Conservation (phyloP, 169 alveolate species). For the Cystoisospora suis region DNA sequence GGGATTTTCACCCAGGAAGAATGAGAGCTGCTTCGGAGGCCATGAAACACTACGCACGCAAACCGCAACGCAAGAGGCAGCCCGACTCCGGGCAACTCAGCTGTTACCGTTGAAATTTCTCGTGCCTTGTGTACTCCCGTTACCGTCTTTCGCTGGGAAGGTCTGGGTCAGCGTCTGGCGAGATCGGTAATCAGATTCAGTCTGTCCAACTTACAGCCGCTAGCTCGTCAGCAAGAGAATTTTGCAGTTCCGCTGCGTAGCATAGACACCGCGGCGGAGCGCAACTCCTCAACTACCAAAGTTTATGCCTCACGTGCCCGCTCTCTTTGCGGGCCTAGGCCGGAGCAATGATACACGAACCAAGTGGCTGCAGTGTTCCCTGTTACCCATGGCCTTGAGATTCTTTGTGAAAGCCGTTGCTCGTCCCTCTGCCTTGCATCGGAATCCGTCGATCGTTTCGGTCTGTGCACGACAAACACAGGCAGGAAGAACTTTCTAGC, state of each 20-base stretch:
- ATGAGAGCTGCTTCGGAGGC: too few relatives aligned
- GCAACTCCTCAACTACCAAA: background rate
- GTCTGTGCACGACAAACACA: background rate
- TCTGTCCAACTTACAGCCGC: constrained; percentile 41
- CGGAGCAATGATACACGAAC: background rate
- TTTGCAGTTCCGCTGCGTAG: background rate
- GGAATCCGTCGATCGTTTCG: background rate
- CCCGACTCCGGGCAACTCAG: too few relatives aligned
- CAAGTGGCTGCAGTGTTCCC: background rate
- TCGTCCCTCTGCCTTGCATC: background rate
- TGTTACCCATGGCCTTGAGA: constrained; percentile 7
- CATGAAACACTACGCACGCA: too few relatives aligned
- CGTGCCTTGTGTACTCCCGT: too few relatives aligned
- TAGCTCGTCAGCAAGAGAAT: constrained; percentile 11
- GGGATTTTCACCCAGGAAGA: too few relatives aligned
- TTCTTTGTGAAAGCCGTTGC: constrained; percentile 10
- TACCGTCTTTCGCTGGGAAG: too few relatives aligned
- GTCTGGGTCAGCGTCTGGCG: too few relatives aligned
- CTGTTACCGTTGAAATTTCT: too few relatives aligned
- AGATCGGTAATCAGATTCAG: too few relatives aligned
- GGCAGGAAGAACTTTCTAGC: background rate
- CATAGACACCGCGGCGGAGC: too few relatives aligned
- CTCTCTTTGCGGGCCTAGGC: background rate
- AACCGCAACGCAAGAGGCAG: too few relatives aligned
- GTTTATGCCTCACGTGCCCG: background rate